Evolutionary conservation across 306 rosid species (phyloP), one percentile per base, ranked within the genome.

Genomic region (Medicago lupulina): DNA sequence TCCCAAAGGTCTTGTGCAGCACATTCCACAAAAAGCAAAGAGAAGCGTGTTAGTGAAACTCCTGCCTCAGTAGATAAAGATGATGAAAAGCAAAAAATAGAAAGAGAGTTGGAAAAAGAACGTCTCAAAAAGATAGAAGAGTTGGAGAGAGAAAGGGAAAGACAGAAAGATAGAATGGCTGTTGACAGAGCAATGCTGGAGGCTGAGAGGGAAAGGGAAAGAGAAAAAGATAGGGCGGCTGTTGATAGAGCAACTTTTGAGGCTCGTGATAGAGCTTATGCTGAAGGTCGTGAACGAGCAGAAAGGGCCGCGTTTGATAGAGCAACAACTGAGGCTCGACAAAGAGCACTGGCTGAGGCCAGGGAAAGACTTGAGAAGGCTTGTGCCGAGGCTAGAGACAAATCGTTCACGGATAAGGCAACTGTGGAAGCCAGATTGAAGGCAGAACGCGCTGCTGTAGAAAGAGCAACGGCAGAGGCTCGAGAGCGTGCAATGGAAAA

Each of bases 331-430:
- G 98, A 95, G 76, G 95, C 97, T 57, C 93, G 96, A 76, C 98
- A 91, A 76, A 88, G 90, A 84, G 90, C 90, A 76, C 82, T 91
- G 87, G 60, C 79, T 6, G 98, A 90, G 69, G 98, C 97, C 68
- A 91, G 97, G 74, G 97, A 92, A 83, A 92, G 97, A 79, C 88
- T 92, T 61, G 98, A 95, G 81, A 95, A 87, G 87, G 97, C 97
- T 16, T 95, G 98, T 64, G 91, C 96, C 71, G 98, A 90, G 81
- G 97, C 96, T 57, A 83, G 93, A 76, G 98, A 95, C 85, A 92
- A 87, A 83, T 85, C 98, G 7, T 80, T 82, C 46, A 67, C 85
- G 18, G 97, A 93, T 63, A 95, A 87, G 84, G 84, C 88, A 74
- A 77, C 83, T 74, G 82, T 85, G 82, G 98, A 95, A 80, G 92